Evolutionary conservation across 352 stramenopile species (phyloP).

Genomic region (Globisporangium parvum): DNA sequence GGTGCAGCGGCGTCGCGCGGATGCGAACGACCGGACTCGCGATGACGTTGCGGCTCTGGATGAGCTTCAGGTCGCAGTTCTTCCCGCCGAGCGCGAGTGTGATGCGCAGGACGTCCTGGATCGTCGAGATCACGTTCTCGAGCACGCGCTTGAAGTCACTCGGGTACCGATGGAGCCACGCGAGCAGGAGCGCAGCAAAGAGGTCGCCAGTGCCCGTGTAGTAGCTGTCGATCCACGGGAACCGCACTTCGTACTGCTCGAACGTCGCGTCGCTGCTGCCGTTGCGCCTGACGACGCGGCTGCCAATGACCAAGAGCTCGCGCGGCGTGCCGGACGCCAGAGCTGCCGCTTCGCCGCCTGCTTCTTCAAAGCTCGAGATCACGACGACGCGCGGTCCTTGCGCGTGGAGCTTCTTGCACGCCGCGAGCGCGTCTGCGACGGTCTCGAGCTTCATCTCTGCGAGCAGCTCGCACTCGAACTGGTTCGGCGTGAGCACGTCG

Average conservation of each 20-base stretch:
- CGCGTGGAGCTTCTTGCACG: conserved; percentile 73
- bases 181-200: conserved; percentile 75
- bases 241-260: conserved; percentile 74
- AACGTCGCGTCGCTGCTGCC: conserved; percentile 18
- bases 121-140: conserved; percentile 73
- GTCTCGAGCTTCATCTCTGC: conserved; percentile 61
- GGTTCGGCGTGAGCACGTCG: conserved; percentile 80
- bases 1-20: conserved; percentile 30
- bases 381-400: conserved; percentile 71
- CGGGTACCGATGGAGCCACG: conserved; percentile 64
- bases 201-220: conserved; percentile 82
- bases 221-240: conserved; percentile 76
- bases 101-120: conserved; percentile 74
- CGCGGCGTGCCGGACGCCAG: conserved; percentile 17
- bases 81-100: conserved; percentile 53
- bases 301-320: conserved; percentile 69
- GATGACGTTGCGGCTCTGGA: conserved; percentile 76
- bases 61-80: conserved; percentile 78
- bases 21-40: conserved; percentile 43
- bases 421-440: conserved; percentile 52
- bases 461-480: conserved; percentile 82
- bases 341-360: conserved; percentile 23
- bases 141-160: conserved; percentile 59
- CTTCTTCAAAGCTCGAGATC: conserved; percentile 78
- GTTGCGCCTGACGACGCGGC: conserved; percentile 21